These are phyloP conservation scores for Sarocladiaceae sp. DNA, from an alignment of 2,329 filamentous ascomycete genomes.

Conservation along the genomic window DNA sequence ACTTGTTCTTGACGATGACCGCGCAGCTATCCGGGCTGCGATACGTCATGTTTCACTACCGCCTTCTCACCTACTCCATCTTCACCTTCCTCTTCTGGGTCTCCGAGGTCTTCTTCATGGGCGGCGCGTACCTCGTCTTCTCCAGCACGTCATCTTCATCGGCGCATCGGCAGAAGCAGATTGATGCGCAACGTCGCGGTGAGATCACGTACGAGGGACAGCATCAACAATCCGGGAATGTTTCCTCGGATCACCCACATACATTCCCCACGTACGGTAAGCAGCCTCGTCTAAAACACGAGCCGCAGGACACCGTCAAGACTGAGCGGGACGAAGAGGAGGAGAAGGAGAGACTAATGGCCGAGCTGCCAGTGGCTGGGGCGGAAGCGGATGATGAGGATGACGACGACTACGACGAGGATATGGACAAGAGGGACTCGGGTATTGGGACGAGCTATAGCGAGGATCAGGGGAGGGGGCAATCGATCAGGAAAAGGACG, in stretches of 20 bases:
- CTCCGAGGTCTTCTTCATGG: conserved; percentile 63
- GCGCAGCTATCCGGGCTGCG: conserved; percentile 71
- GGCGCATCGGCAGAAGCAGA: conserved; percentile 10
- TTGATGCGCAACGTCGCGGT: conserved; percentile 12
- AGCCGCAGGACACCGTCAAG: conserved; percentile 26
- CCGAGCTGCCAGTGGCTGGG: conserved; percentile 27
- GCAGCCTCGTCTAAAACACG: conserved; percentile 31
- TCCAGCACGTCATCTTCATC: conserved; percentile 19
- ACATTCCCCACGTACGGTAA: conserved; percentile 38
- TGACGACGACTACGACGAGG: conserved; percentile 26
- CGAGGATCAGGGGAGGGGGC: conserved; percentile 27
- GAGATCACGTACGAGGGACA: conserved; percentile 16
- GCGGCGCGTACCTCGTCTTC: conserved; percentile 57
- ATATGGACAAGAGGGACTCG: conserved; percentile 27
- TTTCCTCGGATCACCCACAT: conserved; percentile 33
- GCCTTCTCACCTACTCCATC: conserved; percentile 59
- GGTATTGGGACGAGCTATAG: conserved; percentile 50
- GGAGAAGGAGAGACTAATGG: conserved; percentile 20
- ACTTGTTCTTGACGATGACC: conserved; percentile 58
- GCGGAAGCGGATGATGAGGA: conserved; percentile 42
- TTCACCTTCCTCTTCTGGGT: conserved; percentile 72
- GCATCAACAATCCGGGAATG: conserved; percentile 22
- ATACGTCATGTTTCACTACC: conserved; percentile 83
- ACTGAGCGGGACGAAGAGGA: conserved; percentile 21
- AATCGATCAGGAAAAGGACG: conserved; percentile 6